phyloP scores from a whole-genome alignment of 805 yeast species.

The Priceomyces haplophilus region DNA sequence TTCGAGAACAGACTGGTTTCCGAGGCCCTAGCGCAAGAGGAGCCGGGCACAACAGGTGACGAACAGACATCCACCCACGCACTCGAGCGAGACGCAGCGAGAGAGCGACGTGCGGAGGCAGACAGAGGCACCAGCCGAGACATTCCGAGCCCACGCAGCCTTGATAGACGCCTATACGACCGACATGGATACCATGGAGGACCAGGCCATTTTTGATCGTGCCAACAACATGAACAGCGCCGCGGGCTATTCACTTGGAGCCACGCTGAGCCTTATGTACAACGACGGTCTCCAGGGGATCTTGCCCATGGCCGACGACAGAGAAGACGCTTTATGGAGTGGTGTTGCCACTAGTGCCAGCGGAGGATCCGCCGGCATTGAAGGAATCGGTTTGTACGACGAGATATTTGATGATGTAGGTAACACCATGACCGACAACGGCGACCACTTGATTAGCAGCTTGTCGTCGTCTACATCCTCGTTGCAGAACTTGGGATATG shows the following conservation, averaged over 20 bases:
- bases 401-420: conserved; percentile 1
- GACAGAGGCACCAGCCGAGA: background rate
- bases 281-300: background rate
- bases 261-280: background rate
- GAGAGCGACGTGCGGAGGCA: background rate
- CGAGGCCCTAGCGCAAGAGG: background rate
- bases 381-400: background rate
- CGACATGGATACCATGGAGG: conserved; percentile 1
- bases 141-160: no score
- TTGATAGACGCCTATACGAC: background rate
- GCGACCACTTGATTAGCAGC: conserved; percentile 3
- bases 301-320: background rate
- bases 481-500: conserved; percentile 4
- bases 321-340: conserved; percentile 1
- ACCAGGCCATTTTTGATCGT: conserved; percentile 5
- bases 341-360: background rate
- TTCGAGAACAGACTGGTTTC: background rate
- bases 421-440: background rate
- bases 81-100: no score
- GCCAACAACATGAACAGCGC: background rate
- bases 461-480: conserved; percentile 7
- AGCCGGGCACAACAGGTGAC: background rate
- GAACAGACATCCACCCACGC: no score
- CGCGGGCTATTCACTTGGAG: background rate
- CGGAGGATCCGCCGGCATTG: background rate